Percentiles rank a stretch among this genome's conserved stretches.
These are phyloP conservation scores for Thielaviopsis euricoi DNA, from an alignment of 2,329 filamentous ascomycete species.

Conservation along the genomic window DNA sequence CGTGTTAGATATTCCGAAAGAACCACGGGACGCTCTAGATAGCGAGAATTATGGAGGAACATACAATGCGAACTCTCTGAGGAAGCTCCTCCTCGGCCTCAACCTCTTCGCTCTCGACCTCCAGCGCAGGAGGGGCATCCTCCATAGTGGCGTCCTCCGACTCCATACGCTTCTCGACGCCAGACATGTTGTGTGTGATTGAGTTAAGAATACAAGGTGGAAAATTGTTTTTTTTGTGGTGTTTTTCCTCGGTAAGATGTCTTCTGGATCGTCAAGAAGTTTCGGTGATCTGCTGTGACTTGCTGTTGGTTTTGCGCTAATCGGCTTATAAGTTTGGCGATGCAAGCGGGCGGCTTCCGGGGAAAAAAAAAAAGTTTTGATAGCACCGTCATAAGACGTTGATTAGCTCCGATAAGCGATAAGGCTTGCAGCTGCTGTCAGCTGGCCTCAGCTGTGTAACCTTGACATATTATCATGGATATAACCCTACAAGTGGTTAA, in stretches of 20 bases:
- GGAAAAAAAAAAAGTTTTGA: neutral
- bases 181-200: constrained; percentile 8
- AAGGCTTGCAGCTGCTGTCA: neutral
- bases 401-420: neutral
- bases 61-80: constrained; percentile 44
- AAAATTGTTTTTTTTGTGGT: no score
- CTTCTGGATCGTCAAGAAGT: neutral
- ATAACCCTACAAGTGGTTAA: neutral
- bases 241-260: no score
- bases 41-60: constrained; percentile 15
- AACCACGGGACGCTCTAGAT: neutral
- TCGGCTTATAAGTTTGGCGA: neutral
- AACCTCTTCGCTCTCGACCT: constrained; percentile 18
- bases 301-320: neutral
- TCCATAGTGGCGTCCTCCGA: constrained; percentile 26
- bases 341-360: neutral
- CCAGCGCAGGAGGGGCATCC: constrained; percentile 24
- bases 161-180: constrained; percentile 6
- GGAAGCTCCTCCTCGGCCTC: constrained; percentile 32
- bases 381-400: neutral
- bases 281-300: neutral
- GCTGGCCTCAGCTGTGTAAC: neutral
- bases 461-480: neutral
- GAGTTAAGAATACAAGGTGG: neutral
- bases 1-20: neutral